Percentiles rank a stretch among this genome's conserved stretches.
phyloP scores from a whole-genome alignment of 192 early-diverging fungal species.

The Linnemannia hyalina region DNA sequence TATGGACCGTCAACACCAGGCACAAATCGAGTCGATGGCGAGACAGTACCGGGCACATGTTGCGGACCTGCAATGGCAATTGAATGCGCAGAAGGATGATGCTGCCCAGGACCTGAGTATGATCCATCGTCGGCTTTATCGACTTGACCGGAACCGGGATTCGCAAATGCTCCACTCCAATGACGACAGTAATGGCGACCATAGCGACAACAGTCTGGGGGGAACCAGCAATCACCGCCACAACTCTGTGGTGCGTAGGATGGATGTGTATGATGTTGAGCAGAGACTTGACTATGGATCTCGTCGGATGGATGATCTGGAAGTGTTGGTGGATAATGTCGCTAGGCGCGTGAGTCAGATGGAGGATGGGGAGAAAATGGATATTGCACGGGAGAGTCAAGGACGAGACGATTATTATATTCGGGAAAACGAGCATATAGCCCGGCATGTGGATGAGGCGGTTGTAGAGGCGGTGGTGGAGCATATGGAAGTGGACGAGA shows the following conservation, averaged over 20 bases:
- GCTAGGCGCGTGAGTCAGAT: neutral
- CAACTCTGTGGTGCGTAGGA: neutral
- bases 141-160: too few species aligned
- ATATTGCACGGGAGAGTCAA: too few species aligned
- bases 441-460: too few species aligned
- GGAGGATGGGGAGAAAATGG: neutral
- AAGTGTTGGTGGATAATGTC: neutral
- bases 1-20: neutral
- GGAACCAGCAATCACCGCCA: neutral
- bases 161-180: neutral
- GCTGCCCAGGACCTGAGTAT: neutral
- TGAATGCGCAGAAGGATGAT: neutral
- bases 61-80: neutral
- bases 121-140: neutral
- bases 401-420: too few species aligned
- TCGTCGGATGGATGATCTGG: neutral
- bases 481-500: too few species aligned
- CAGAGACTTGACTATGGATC: neutral
- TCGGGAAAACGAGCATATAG: too few species aligned
- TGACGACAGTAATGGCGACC: neutral
- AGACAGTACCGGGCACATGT: neutral
- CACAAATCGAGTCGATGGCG: neutral
- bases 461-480: too few species aligned
- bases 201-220: neutral
- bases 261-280: neutral